Conservation (phyloP, 192 early-diverging fungal genomes). For the Linnemannia elongata region DNA sequence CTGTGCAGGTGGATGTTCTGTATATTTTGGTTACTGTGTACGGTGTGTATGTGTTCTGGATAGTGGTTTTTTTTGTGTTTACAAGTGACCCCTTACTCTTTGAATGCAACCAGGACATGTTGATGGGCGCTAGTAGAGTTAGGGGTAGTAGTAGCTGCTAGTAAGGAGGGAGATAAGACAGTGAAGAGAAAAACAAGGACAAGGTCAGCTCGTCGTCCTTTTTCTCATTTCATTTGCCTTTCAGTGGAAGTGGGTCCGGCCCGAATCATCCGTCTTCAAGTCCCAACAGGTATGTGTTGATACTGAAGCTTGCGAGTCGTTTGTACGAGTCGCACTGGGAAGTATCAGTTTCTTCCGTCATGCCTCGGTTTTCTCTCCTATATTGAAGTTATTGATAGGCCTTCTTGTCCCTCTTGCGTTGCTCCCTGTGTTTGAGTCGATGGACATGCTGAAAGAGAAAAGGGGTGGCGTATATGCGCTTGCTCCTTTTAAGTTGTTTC, state of each 20-base stretch:
- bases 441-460: no score
- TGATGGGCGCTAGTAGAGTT: conserved; percentile 1
- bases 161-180: neutral
- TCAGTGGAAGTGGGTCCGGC: no score
- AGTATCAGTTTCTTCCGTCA: neutral
- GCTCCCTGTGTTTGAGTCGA: no score
- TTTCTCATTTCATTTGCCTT: neutral
- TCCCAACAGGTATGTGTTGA: neutral
- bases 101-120: conserved; percentile 58
- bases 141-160: neutral
- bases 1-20: neutral
- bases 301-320: neutral
- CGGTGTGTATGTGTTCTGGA: no score
- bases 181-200: neutral
- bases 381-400: neutral
- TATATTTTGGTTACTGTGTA: neutral
- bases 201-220: neutral
- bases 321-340: neutral
- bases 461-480: no score
- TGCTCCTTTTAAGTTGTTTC: no score
- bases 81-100: conserved; percentile 37
- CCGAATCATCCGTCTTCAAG: neutral
- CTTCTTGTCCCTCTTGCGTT: no score
- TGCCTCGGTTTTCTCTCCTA: neutral
- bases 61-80: neutral